Base-by-base conservation (phyloP, 495 filamentous ascomycete species). In the Penicillium taxi region DNA sequence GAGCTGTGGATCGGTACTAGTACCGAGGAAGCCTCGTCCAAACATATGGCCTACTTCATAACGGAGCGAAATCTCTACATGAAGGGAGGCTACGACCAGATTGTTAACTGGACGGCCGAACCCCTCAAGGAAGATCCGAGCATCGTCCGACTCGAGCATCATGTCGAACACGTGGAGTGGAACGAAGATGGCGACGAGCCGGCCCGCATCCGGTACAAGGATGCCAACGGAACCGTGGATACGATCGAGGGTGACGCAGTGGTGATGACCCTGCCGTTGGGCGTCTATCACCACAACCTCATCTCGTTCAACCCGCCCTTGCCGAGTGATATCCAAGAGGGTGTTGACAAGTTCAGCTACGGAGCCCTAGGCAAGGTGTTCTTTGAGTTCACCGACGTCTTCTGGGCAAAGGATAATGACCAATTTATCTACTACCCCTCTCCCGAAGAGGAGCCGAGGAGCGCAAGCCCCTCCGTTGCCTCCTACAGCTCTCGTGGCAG, bases 41-140 rank as follows among this genome's bases (percentile, higher is more conserved):
- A 49, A 19, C 46, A 53, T 34, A 35, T 53, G 19, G 42, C 41
- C 16, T 53, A 53, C 20, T 53, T 53, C 17, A 49, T 53, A 4
- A 53, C 49, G 2, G 49, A 53, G 39, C 49, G 49, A 9, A 53
- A 53, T 35, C 35, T 53, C 5, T 53, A 53, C 25, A 53, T 53
- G 49, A 49, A 53, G 26, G 49, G 49, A 18, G 49, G 49, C 7
- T 53, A 53, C 24, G 49, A 53, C 26, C 42, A 32, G 23, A 49
- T 53, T n/a, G 49, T 53, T n/a, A 35, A 53, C 29, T 53, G 49
- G 49, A 46, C 36, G 11, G 45, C 45, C 12, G 26, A 42, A 25
- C 25, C 42, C 14, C 45, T 53, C 21, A 35, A 19, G 19, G 25
- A 26, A 1, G 40, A 37, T 27, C 35, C 49, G 9, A 37, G 14